phyloP scores from a whole-genome alignment of 1,139 yeast genomes.

The Geotrichum macrosporum region DNA sequence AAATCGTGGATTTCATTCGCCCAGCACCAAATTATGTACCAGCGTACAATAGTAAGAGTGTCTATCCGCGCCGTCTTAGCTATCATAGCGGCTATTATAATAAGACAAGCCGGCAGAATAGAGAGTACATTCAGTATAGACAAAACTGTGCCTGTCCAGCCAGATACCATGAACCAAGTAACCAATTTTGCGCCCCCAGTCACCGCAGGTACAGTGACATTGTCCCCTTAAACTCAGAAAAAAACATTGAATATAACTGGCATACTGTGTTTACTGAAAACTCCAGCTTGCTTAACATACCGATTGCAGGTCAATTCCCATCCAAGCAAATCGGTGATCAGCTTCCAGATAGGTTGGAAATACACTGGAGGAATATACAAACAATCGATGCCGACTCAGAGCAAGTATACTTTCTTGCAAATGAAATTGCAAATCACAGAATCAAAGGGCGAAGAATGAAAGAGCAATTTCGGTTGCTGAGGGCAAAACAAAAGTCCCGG shows the following conservation, averaged over 20 bases:
- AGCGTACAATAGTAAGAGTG: too few species aligned
- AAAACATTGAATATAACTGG: too few species aligned
- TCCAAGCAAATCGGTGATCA: not conserved
- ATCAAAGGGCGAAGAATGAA: not conserved
- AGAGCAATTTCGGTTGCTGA: not conserved
- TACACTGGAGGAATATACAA: not conserved
- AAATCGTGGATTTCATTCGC: not conserved
- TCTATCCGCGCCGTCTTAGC: too few species aligned
- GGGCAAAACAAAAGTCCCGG: not conserved
- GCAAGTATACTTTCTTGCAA: not conserved
- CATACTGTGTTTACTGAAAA: too few species aligned
- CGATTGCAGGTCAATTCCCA: not conserved
- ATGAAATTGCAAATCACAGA: slow-evolving; percentile 5
- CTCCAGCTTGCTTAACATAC: too few species aligned
- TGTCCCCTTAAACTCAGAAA: too few species aligned
- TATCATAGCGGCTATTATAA: too few species aligned
- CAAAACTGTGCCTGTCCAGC: not conserved
- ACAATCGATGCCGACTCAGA: not conserved
- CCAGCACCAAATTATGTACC: not conserved
- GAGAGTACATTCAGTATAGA: too few species aligned
- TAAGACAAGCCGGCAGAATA: too few species aligned
- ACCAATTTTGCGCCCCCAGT: not conserved
- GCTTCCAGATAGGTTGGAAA: not conserved
- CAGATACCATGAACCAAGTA: not conserved
- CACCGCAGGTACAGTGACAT: not conserved